These are phyloP conservation scores for Capsicum rhomboideum DNA, from an alignment of 257 asterid species.

Conservation along the genomic window DNA sequence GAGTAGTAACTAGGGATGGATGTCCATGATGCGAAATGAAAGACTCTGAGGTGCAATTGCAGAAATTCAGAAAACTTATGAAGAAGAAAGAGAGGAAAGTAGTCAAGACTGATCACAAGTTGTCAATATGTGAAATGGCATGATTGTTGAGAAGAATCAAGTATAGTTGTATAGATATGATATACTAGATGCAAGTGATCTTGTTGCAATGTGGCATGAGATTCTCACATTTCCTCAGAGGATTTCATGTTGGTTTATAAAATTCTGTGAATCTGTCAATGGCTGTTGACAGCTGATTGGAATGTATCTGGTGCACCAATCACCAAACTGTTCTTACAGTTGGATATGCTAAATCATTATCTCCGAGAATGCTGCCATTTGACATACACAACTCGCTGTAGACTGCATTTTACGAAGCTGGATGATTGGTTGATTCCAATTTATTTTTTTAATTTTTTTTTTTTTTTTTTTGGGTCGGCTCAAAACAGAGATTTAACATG, in stretches of 20 bases:
- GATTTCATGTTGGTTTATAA: neutral
- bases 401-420: neutral
- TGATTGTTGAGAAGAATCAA: neutral
- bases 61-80: neutral
- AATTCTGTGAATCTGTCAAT: neutral
- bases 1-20: neutral
- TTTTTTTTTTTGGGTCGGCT: neutral
- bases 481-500: neutral
- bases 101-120: neutral
- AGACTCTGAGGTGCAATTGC: neutral
- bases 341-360: neutral
- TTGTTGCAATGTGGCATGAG: neutral
- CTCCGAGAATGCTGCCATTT: neutral
- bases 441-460: neutral
- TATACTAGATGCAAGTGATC: neutral
- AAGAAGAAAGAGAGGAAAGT: neutral
- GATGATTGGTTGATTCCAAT: neutral
- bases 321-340: neutral
- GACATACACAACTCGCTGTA: neutral
- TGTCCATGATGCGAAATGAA: neutral
- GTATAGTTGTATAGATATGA: neutral
- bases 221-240: neutral
- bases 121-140: neutral
- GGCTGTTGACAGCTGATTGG: neutral
- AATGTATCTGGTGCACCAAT: neutral